Evolutionary conservation across 106 monocot species (phyloP), one percentile per base, ranked within the genome.

Genomic region (Phalaenopsis aphrodite): DNA sequence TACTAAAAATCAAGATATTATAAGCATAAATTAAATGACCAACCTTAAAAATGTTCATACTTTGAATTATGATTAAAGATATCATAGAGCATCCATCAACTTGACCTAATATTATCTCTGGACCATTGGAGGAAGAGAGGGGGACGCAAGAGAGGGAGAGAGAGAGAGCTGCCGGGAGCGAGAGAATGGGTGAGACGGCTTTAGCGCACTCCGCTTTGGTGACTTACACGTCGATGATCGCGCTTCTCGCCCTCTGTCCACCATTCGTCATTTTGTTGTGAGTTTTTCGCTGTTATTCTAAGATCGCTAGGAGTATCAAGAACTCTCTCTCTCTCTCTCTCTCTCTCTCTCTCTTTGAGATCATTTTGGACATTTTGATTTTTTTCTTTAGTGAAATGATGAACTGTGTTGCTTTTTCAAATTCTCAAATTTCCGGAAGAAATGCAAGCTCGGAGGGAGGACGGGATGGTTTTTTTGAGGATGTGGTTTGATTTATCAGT

Each of bases 191-290:
- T 83, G 86, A 48, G 81, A 86, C 87, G 19, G 39, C 84, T 30
- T 83, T 86, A 73, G 94, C 89, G 24, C 98, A 98, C 85, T 89
- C 94, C 75, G 77, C 92, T 7, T 43, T 90, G 49, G 78, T 98
- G 77, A 98, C 94, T 69, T 94, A 94, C 83, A 71, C 88, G 11
- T 98, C 98, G 83, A 91, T 98, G 94, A 77, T 98, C 52, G 86
- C 98, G n/a, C 92, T 98, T 56, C 94, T 98, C 77, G 39, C 90
- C 18, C 94, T 98, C 74, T 94, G 98, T 78, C 98, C 98, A 11
- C 98, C 98, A 23, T 92, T 98, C 81, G 98, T 98, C 75, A 94
- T 98, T 83, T 89, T 98, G 2, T 81, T 94, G 98, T 98, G 37
- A 90, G 90, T 43, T 68, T 76, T 76, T 46, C 3, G 0, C 76